Base-by-base conservation (phyloP, 1,284 basidiomycete genomes). In the Phenoliferia sp. region DNA sequence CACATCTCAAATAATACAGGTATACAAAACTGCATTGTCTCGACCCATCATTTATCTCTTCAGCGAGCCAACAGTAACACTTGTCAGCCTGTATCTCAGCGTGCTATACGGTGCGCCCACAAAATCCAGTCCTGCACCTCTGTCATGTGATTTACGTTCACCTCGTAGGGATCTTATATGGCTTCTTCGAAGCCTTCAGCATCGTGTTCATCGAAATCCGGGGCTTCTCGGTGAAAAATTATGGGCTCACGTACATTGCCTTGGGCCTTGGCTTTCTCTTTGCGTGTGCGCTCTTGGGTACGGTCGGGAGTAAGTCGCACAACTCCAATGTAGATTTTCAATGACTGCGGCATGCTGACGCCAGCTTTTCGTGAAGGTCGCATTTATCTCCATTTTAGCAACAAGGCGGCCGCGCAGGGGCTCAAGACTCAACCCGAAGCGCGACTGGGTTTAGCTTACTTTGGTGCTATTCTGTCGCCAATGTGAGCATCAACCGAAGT, bases 21-120 rank as follows among this genome's bases (percentile, higher is more conserved):
- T 66, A 3, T 71, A 62, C 60, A 66, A 66, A 22, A n/a, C 33
- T 1, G 66, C 69, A 2, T 52, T 71, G 10, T 52, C 59, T 26
- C n/a, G 67, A 16, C 69, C 69, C 1, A 35, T 68, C n/a, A 29
- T 68, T 3, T 71, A 64, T 54, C 60, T 71, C 17, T 62, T 66
- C 29, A 66, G 62, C 3, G 68, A 44, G 22, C 39, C 39, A 88
- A 87, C 89, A 67, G 80, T 90, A 26, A 79, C 87, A 5, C 81
- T 88, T 32, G 81, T 88, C 74, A 87, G 86, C 3, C 67, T 87
- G 48, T 89, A 78, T 63, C 64, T 77, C n/a, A 84, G 86, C 16
- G 76, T 88, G 64, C 84, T 88, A 19, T 89, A 89, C 73, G 86
- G 39, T 44, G 12, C 39, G 39, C 39, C 22, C 22, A 22, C 12